Conservation (phyloP, 768 basidiomycete species). For the Amanita exitialis region DNA sequence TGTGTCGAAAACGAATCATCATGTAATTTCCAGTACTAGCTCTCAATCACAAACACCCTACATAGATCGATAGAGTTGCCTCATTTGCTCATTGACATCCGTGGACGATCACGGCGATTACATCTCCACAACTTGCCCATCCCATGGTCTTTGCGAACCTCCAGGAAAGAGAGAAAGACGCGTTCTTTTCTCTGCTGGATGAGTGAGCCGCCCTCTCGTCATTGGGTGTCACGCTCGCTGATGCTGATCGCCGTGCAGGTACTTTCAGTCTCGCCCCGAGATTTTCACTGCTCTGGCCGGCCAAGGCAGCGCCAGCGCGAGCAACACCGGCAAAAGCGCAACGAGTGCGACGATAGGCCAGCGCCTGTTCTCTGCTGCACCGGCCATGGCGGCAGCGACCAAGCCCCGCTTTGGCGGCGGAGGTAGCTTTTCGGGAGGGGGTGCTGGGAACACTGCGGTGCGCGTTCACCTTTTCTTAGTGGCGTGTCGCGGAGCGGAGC, state of each 20-base stretch:
- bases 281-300: constrained; percentile 30
- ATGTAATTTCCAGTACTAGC: not conserved
- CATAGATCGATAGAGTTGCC: constrained; percentile 5
- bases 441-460: not conserved
- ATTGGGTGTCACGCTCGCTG: constrained; percentile 3
- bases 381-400: constrained; percentile 23
- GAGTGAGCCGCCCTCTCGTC: constrained; percentile 41
- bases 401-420: constrained; percentile 3
- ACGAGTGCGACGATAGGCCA: constrained; percentile 21
- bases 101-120: not conserved
- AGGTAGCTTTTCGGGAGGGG: constrained; percentile 1
- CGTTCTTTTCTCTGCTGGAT: constrained; percentile 73
- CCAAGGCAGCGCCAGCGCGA: constrained; percentile 6
- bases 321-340: constrained; percentile 12
- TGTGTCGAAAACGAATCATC: not conserved
- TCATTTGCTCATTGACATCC: not conserved
- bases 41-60: not conserved
- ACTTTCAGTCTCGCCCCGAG: constrained; percentile 66
- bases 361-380: constrained; percentile 31
- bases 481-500: not conserved
- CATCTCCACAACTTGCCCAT: not conserved
- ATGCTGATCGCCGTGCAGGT: constrained; percentile 28
- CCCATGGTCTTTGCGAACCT: constrained; percentile 68
- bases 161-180: constrained; percentile 59
- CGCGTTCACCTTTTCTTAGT: no score